phyloP scores from a whole-genome alignment of 305 asterid genomes.

The Fraxinus angustifolia region DNA sequence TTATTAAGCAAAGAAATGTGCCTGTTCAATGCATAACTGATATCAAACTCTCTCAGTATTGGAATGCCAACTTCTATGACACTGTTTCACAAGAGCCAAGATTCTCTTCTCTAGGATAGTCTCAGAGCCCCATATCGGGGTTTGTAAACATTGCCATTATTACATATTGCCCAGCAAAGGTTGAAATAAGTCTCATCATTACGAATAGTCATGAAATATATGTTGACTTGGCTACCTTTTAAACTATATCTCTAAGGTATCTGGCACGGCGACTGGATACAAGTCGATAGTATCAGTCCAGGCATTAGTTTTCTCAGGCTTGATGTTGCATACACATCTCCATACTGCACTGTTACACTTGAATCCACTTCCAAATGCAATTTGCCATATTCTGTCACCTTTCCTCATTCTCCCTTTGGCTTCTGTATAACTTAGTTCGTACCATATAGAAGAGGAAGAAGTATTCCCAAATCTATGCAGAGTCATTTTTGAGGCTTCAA shows the following conservation, averaged over 20 bases:
- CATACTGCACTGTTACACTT: constrained; percentile 36
- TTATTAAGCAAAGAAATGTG: background rate
- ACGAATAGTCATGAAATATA: background rate
- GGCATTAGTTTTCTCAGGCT: constrained; percentile 12
- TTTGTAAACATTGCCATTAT: background rate
- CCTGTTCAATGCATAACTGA: background rate
- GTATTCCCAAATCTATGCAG: constrained; percentile 34
- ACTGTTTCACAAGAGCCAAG: background rate
- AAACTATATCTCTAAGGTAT: constrained; percentile 12
- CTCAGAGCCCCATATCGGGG: background rate
- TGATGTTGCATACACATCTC: constrained; percentile 18
- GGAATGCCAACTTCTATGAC: background rate
- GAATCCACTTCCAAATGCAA: constrained; percentile 35
- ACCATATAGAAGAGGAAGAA: constrained; percentile 39
- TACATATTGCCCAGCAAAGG: background rate
- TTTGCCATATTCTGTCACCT: constrained; percentile 33
- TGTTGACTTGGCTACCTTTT: background rate
- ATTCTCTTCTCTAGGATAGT: background rate
- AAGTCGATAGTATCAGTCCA: constrained; percentile 22
- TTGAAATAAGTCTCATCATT: background rate
- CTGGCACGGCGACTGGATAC: constrained; percentile 24
- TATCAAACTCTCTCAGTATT: background rate
- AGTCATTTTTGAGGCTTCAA: constrained; percentile 35
- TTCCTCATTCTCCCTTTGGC: constrained; percentile 32
- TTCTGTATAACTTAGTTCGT: constrained; percentile 33